Evolutionary conservation across 2,329 filamentous ascomycete genomes (phyloP).

Genomic region (Epichloe gansuensis): DNA sequence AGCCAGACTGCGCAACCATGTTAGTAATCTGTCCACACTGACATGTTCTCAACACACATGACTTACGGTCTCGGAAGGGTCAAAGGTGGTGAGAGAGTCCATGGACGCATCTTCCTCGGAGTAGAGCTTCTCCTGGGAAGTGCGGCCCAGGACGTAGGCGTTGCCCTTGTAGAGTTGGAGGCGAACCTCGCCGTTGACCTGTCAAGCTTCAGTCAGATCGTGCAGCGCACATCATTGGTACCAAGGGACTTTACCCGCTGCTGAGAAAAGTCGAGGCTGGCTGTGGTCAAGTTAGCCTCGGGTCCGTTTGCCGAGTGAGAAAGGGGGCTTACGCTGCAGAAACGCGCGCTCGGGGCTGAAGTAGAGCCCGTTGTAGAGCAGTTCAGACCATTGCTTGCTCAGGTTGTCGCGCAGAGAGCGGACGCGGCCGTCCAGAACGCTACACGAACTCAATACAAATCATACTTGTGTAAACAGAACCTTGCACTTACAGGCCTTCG

Average conservation of each 20-base stretch:
- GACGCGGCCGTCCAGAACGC: constrained; percentile 1
- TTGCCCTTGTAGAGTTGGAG: constrained; percentile 20
- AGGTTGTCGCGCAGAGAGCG: constrained; percentile 2
- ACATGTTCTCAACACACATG: not conserved
- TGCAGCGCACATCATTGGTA: not conserved
- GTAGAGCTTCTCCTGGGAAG: constrained; percentile 31
- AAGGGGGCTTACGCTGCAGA: not conserved
- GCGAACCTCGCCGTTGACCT: constrained; percentile 23
- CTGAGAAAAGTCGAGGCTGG: constrained; percentile 3
- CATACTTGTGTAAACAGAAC: not conserved
- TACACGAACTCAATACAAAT: not conserved
- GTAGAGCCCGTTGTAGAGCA: constrained; percentile 3
- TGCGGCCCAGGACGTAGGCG: constrained; percentile 29
- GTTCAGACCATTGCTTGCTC: constrained; percentile 1
- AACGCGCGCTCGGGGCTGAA: constrained; percentile 3
- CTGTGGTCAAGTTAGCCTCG: not conserved
- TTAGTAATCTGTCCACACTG: not conserved
- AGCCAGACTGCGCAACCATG: constrained; percentile 19
- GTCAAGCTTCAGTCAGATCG: not conserved
- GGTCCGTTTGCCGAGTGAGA: not conserved
- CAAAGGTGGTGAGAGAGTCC: constrained; percentile 32
- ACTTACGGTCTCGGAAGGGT: constrained; percentile 23
- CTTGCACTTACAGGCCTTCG: not conserved
- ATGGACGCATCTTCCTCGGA: constrained; percentile 32
- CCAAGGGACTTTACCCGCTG: not conserved